Evolutionary conservation across 129 eudicot species (phyloP).

Genomic region (sunflower (Helianthus annuus)): HanXRQr2.0-SUNRISE NC_035437.2:23660958-23661457

Average conservation of each 20-base stretch:
- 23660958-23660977: too few relatives aligned
- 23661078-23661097: background rate
- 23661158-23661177: background rate
- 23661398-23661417: too few relatives aligned
- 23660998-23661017: too few relatives aligned
- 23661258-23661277: background rate
- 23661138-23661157: background rate
- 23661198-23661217: background rate
- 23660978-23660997: background rate
- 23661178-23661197: slow-evolving; percentile 3
- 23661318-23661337: too few relatives aligned
- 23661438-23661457: too few relatives aligned
- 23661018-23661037: background rate
- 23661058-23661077: background rate
- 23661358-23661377: too few relatives aligned
- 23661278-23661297: background rate
- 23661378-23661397: too few relatives aligned
- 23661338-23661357: too few relatives aligned
- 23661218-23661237: background rate
- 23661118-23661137: background rate
- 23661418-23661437: too few relatives aligned
- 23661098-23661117: background rate
- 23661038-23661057: background rate
- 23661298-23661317: background rate
- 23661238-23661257: background rate